Percentiles rank a stretch among this genome's conserved stretches.
These are phyloP conservation scores for Crepidotus variabilis DNA, from an alignment of 768 basidiomycete species.

Conservation along the genomic window DNA sequence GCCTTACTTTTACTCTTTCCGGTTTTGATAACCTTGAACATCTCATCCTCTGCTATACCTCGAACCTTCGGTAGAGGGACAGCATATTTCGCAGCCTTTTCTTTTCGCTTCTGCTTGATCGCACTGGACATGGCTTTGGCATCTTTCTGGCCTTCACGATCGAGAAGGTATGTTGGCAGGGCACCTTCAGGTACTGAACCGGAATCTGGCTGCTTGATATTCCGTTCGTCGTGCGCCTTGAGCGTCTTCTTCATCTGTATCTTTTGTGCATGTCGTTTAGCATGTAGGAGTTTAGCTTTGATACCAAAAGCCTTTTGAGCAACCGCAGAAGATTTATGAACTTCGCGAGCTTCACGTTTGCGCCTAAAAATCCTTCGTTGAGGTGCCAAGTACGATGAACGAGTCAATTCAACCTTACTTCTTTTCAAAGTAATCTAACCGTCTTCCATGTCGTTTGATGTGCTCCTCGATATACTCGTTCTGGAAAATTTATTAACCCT, in stretches of 20 bases:
- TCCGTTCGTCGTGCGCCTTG: slow-evolving; percentile 98
- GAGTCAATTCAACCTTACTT: slow-evolving; percentile 55
- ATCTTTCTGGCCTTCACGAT: slow-evolving; percentile 97
- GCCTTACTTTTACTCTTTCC: slow-evolving; percentile 94
- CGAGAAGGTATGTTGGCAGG: slow-evolving; percentile 91
- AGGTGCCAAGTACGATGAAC: not conserved
- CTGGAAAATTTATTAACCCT: slow-evolving; percentile 32
- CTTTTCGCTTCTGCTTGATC: slow-evolving; percentile 98
- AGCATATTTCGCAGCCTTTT: slow-evolving; percentile 97
- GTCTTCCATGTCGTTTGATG: slow-evolving; percentile 93
- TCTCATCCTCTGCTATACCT: slow-evolving; percentile 98
- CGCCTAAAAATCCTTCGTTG: slow-evolving; percentile 44
- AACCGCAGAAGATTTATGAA: slow-evolving; percentile 70
- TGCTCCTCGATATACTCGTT: slow-evolving; percentile 99
- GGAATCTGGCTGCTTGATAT: slow-evolving; percentile 91
- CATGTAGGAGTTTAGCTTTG: slow-evolving; percentile 97
- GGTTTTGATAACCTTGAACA: slow-evolving; percentile 99
- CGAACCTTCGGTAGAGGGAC: slow-evolving; percentile 96
- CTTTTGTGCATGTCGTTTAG: slow-evolving; percentile 94
- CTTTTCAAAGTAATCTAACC: slow-evolving; percentile 93
- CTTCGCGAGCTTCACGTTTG: slow-evolving; percentile 77
- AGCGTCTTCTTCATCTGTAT: slow-evolving; percentile 99
- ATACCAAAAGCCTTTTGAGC: slow-evolving; percentile 95
- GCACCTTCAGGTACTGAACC: slow-evolving; percentile 85
- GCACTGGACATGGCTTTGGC: slow-evolving; percentile 95